Evolutionary conservation across 345 rosid genomes (phyloP), one percentile per base, ranked within the genome.

Genomic region (Brassica carinata): DNA sequence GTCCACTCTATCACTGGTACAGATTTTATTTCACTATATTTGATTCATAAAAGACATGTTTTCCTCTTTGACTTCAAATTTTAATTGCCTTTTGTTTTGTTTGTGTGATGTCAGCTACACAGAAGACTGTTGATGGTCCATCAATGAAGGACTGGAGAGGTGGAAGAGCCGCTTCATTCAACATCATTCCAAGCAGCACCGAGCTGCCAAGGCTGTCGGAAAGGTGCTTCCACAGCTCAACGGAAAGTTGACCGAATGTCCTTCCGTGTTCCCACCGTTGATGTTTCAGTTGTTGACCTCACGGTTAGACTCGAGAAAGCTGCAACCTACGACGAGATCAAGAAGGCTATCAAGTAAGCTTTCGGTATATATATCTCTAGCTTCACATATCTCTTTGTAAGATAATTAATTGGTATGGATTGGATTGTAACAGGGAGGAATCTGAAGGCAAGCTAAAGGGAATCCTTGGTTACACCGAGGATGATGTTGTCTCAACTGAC

Each of bases 201-300:
- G 97, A 15, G 97, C 96, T 27, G 97, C 97, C 27, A 92, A 92
- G 93, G 97, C 97, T 82, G 97, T 92, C 2, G 97, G 97, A 0
- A 92, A 92, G 77, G 97, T 92, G 78, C 85, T 92, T 18, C 97
- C 97, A 3, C 59, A 86, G 1, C 84, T 92, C 66, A 91, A 89
- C 9, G 96, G 97, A 53, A 92, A 92, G 62, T 80, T 91, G 87
- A 89, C 97, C 2, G 97, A 73, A 92, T 92, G 97, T 79, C 97
- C 59, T 89, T 92, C 90, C 97, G 96, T 79, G 97, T 91, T 4
- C 96, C 97, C 1, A 92, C 96, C 0, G 89, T 87, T 26, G 92
- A 92, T 83, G 97, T 92, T 19, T 90, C 96, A 6, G 96, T 92
- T 72, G 97, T 91, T 31, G 97, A 91, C 48, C 96, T 89, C 62